A percentile compares a stretch with the other conserved stretches of the same genome.
Conservation (phyloP, 352 stramenopile species). For the Phytophthora macrochlamydospora region DNA sequence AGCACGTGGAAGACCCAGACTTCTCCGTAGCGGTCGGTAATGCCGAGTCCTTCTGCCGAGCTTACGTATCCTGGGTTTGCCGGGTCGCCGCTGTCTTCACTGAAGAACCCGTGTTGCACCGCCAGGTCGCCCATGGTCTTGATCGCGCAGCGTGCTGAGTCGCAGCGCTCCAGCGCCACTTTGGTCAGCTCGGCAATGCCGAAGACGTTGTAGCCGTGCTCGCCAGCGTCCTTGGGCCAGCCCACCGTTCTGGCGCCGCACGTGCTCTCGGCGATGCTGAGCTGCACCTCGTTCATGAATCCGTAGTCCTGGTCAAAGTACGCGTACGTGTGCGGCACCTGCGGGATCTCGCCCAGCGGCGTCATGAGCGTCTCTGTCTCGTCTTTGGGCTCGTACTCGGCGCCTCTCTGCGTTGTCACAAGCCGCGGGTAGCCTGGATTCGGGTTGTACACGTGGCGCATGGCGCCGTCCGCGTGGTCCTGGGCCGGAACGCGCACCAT, state of each 20-base stretch:
- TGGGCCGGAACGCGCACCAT: constrained; percentile 91
- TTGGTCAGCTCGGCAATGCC: constrained; percentile 91
- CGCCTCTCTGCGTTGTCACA: constrained; percentile 69
- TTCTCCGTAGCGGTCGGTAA: constrained; percentile 89
- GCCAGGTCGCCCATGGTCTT: constrained; percentile 94
- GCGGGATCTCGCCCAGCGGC: constrained; percentile 86
- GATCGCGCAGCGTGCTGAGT: constrained; percentile 84
- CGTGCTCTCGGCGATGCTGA: constrained; percentile 95
- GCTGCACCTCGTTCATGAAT: constrained; percentile 95
- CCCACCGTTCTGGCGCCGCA: constrained; percentile 84
- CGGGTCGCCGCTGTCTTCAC: constrained; percentile 83
- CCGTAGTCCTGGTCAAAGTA: constrained; percentile 96
- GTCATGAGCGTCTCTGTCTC: constrained; percentile 42
- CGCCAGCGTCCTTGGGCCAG: constrained; percentile 59
- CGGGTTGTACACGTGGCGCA: constrained; percentile 72
- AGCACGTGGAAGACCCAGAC: constrained; percentile 96
- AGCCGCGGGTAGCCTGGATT: constrained; percentile 75
- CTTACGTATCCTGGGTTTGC: constrained; percentile 58
- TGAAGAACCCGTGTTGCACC: constrained; percentile 95
- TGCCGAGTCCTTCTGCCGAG: constrained; percentile 85
- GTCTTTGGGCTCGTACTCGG: constrained; percentile 61
- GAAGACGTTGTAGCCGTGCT: constrained; percentile 90
- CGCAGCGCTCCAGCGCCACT: constrained; percentile 91
- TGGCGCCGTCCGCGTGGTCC: constrained; percentile 52
- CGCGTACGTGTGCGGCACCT: constrained; percentile 91